A percentile compares a stretch with the other conserved stretches of the same genome.
phyloP scores from a whole-genome alignment of 2,329 filamentous ascomycete species.

The Sarocladium brachiariae region DNA sequence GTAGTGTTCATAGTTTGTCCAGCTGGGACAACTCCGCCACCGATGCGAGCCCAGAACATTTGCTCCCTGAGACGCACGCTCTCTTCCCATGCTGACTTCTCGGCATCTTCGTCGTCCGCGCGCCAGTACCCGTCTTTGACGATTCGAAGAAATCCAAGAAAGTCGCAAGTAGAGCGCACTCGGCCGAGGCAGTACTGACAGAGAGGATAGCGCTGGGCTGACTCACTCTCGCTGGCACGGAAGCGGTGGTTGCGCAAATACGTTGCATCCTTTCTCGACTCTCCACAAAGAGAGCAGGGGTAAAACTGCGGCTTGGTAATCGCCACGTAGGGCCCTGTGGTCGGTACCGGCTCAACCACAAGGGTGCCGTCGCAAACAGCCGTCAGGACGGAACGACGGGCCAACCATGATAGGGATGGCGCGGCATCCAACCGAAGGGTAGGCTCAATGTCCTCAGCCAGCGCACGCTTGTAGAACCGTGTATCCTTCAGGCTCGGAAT shows the following conservation, averaged over 20 bases:
- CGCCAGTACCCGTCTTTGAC: conserved; percentile 90
- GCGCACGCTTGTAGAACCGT: conserved; percentile 85
- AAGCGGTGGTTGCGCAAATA: conserved; percentile 82
- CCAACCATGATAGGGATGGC: conserved; percentile 89
- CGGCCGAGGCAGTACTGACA: conserved; percentile 82
- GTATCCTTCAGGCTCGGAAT: conserved; percentile 74
- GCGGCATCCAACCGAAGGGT: conserved; percentile 84
- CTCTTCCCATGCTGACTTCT: conserved; percentile 91
- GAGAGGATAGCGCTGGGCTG: conserved; percentile 80
- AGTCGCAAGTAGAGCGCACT: conserved; percentile 83
- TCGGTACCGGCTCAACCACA: conserved; percentile 80
- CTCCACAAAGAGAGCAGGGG: conserved; percentile 84
- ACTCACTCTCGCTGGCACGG: conserved; percentile 78
- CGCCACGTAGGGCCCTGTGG: conserved; percentile 42
- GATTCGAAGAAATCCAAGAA: conserved; percentile 84
- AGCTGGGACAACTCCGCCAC: conserved; percentile 79
- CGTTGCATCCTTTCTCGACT: conserved; percentile 61
- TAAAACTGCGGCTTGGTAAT: conserved; percentile 49
- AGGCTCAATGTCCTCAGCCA: conserved; percentile 90
- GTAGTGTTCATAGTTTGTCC: conserved; percentile 20
- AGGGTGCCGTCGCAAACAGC: conserved; percentile 80
- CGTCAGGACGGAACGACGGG: conserved; percentile 73
- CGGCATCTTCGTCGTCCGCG: conserved; percentile 73
- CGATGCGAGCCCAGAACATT: conserved; percentile 95
- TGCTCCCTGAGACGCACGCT: conserved; percentile 81